Evolutionary conservation across 1,284 basidiomycete genomes (phyloP).

Genomic region (Ganoderma lucidum): DNA sequence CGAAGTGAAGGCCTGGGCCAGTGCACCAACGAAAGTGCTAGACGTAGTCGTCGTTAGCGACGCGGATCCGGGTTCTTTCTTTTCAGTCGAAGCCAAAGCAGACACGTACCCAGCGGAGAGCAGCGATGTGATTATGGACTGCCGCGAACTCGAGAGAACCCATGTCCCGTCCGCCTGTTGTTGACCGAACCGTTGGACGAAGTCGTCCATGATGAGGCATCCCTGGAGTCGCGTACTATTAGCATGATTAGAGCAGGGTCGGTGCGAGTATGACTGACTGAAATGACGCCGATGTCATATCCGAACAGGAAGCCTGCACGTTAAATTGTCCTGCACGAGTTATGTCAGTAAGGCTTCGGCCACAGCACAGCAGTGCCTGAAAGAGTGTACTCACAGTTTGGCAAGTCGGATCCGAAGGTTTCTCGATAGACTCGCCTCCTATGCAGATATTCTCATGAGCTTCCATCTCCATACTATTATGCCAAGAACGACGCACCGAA

Average conservation of each 20-base stretch:
- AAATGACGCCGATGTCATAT: constrained; percentile 79
- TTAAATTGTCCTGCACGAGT: constrained; percentile 9
- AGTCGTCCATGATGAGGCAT: constrained; percentile 84
- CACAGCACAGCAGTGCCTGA: too few species aligned
- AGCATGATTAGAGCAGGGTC: constrained; percentile 1
- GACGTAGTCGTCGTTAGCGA: constrained; percentile 14
- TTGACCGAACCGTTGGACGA: constrained; percentile 73
- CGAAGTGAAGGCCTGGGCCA: constrained; percentile 79
- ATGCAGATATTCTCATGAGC: constrained; percentile 6
- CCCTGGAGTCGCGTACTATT: constrained; percentile 51
- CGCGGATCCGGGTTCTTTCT: not conserved
- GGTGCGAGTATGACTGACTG: constrained; percentile 39
- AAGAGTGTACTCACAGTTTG: constrained; percentile 10
- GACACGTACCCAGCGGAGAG: constrained; percentile 73
- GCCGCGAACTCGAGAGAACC: constrained; percentile 66
- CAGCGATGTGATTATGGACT: constrained; percentile 82
- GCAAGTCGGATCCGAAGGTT: not conserved
- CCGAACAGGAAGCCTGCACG: constrained; percentile 66
- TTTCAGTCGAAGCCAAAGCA: constrained; percentile 1
- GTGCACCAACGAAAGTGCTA: constrained; percentile 75
- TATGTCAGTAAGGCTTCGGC: not conserved
- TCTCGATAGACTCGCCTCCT: constrained; percentile 38
- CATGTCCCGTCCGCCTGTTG: constrained; percentile 55
- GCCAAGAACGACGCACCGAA: constrained; percentile 44
- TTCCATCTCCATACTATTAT: not conserved